phyloP scores from a whole-genome alignment of 345 rosid genomes.

The Populus nigra region DNA sequence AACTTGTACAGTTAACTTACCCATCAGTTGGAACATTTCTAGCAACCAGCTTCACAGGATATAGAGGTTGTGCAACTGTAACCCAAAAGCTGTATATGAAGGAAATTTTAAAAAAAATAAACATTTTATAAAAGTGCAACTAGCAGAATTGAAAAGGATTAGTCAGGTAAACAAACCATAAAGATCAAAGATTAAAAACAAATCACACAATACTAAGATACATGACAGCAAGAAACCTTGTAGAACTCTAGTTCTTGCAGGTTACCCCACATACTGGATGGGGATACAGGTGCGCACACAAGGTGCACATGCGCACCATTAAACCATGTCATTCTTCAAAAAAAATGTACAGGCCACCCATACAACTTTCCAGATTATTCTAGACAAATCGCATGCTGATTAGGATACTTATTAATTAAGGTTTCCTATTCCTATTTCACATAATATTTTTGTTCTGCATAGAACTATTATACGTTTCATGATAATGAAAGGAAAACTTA shows the following conservation, averaged over 20 bases:
- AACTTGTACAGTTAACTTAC: slow-evolving; percentile 40
- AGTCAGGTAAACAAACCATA: neutral
- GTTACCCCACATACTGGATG: neutral
- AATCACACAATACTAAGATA: neutral
- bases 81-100: slow-evolving; percentile 67
- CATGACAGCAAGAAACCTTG: neutral
- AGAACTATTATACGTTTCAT: neutral
- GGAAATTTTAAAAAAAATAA: neutral
- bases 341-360: neutral
- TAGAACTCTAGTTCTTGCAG: neutral
- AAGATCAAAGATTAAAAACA: neutral
- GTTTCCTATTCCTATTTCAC: no score
- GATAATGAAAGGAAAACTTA: neutral
- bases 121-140: neutral
- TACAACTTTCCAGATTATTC: neutral
- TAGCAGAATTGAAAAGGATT: neutral
- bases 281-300: neutral
- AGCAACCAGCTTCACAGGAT: slow-evolving; percentile 59
- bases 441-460: neutral
- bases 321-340: neutral
- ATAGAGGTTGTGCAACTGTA: slow-evolving; percentile 61
- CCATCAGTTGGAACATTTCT: slow-evolving; percentile 66
- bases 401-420: neutral
- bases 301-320: neutral
- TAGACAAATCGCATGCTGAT: neutral